phyloP scores from a whole-genome alignment of 1,284 basidiomycete genomes.

The Hypsizygus ulmarius region DNA sequence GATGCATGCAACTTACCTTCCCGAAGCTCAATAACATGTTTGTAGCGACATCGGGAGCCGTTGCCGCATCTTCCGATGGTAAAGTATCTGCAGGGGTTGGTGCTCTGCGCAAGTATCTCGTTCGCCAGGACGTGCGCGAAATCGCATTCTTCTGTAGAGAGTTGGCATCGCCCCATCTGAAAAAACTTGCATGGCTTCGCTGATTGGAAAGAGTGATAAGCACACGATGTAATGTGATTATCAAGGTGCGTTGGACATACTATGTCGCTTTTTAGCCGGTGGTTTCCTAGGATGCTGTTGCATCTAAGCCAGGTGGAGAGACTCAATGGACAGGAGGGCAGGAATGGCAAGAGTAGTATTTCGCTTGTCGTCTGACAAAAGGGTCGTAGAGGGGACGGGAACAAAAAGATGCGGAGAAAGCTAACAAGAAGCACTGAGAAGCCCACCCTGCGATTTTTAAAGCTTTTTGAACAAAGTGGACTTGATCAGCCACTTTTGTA shows the following conservation, averaged over 20 bases:
- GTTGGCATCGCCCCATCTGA: slow-evolving; percentile 39
- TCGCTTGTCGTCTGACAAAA: neutral
- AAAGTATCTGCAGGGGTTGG: slow-evolving; percentile 36
- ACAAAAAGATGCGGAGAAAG: slow-evolving; percentile 1
- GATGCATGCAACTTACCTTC: slow-evolving; percentile 18
- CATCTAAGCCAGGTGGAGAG: slow-evolving; percentile 15
- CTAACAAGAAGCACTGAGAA: slow-evolving; percentile 11
- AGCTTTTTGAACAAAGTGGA: slow-evolving; percentile 27
- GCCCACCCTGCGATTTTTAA: slow-evolving; percentile 24
- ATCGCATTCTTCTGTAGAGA: slow-evolving; percentile 42
- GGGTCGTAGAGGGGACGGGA: neutral
- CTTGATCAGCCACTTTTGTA: slow-evolving; percentile 20
- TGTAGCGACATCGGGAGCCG: slow-evolving; percentile 37
- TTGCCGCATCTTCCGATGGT: slow-evolving; percentile 37
- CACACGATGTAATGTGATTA: slow-evolving; percentile 3
- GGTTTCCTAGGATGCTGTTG: slow-evolving; percentile 29
- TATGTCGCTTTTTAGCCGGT: slow-evolving; percentile 42
- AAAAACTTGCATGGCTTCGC: slow-evolving; percentile 49
- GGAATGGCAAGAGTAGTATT: slow-evolving; percentile 2
- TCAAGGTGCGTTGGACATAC: slow-evolving; percentile 27
- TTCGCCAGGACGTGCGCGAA: slow-evolving; percentile 40
- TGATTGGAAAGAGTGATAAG: slow-evolving; percentile 22
- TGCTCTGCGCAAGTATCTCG: slow-evolving; percentile 21
- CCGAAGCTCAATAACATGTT: slow-evolving; percentile 29
- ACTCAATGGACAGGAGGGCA: slow-evolving; percentile 2